These are phyloP conservation scores for Starmerella lactis-condensi DNA, from an alignment of 805 yeast genomes.

Conservation along the genomic window DNA sequence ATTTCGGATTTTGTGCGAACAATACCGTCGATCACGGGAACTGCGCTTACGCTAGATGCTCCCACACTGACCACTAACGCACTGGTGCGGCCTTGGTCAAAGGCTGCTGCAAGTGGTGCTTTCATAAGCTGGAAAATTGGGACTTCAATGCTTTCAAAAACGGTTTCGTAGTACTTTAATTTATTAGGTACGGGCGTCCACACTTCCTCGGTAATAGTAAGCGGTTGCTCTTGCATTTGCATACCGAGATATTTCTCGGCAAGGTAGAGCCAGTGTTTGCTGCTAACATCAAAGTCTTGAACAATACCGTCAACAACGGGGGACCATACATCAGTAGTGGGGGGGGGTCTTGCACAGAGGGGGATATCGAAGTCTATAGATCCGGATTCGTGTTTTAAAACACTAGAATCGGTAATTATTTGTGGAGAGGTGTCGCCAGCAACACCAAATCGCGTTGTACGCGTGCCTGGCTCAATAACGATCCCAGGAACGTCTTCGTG, in stretches of 20 bases:
- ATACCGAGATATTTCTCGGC: constrained; percentile 33
- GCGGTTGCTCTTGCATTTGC: constrained; percentile 52
- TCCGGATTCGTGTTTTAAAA: constrained; percentile 6
- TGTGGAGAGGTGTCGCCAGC: constrained; percentile 85
- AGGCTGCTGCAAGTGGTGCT: constrained; percentile 69
- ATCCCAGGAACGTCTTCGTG: constrained; percentile 72
- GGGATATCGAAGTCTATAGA: constrained; percentile 14
- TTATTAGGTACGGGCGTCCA: constrained; percentile 61
- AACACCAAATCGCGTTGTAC: constrained; percentile 63
- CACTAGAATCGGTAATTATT: constrained; percentile 47
- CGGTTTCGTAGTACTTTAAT: constrained; percentile 47
- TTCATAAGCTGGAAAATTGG: constrained; percentile 70
- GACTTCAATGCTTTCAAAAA: constrained; percentile 50
- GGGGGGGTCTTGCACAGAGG: constrained; percentile 6
- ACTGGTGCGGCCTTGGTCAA: constrained; percentile 71
- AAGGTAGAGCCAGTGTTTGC: constrained; percentile 50
- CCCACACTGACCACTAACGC: constrained; percentile 77
- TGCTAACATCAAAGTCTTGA: constrained; percentile 69
- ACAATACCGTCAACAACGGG: constrained; percentile 19
- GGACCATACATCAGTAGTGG: constrained; percentile 14
- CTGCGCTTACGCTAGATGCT: constrained; percentile 54
- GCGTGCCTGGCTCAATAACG: constrained; percentile 80
- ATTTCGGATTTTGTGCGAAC: constrained; percentile 29
- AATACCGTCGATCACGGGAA: constrained; percentile 24
- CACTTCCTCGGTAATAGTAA: constrained; percentile 68